phyloP scores from a whole-genome alignment of 495 filamentous ascomycete genomes.

The Cercophora newfieldiana region DNA sequence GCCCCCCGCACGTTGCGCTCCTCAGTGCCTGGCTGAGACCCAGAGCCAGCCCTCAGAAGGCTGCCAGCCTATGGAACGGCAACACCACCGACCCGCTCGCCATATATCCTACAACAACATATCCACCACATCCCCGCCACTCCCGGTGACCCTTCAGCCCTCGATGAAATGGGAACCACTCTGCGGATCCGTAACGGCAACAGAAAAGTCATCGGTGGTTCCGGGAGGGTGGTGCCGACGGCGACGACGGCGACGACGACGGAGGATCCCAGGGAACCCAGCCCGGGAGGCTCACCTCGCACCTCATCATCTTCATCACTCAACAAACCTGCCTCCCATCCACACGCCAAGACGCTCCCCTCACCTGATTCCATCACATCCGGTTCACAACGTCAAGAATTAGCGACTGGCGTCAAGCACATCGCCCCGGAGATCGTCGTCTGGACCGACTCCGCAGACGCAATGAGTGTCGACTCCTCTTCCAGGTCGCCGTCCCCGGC shows the following conservation, averaged over 20 bases:
- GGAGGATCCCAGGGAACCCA: constrained; percentile 20
- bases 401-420: constrained; percentile 19
- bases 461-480: constrained; percentile 24
- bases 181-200: constrained; percentile 24
- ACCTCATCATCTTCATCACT: constrained; percentile 18
- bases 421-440: constrained; percentile 42
- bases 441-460: constrained; percentile 31
- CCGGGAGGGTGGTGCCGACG: not conserved
- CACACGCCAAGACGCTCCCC: constrained; percentile 19
- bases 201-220: not conserved
- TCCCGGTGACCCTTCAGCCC: constrained; percentile 2
- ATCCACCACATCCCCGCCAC: not conserved
- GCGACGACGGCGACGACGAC: constrained; percentile 26
- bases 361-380: constrained; percentile 19
- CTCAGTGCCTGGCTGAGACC: not conserved
- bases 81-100: constrained; percentile 13
- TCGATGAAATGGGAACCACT: constrained; percentile 31
- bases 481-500: not conserved
- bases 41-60: not conserved
- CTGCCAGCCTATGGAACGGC: constrained; percentile 8
- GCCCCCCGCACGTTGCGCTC: not conserved
- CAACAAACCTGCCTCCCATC: not conserved
- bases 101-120: constrained; percentile 5
- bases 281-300: constrained; percentile 25
- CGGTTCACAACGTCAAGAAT: constrained; percentile 8